phyloP scores from a whole-genome alignment of 2,329 filamentous ascomycete genomes.

The Penicillium sp. region DNA sequence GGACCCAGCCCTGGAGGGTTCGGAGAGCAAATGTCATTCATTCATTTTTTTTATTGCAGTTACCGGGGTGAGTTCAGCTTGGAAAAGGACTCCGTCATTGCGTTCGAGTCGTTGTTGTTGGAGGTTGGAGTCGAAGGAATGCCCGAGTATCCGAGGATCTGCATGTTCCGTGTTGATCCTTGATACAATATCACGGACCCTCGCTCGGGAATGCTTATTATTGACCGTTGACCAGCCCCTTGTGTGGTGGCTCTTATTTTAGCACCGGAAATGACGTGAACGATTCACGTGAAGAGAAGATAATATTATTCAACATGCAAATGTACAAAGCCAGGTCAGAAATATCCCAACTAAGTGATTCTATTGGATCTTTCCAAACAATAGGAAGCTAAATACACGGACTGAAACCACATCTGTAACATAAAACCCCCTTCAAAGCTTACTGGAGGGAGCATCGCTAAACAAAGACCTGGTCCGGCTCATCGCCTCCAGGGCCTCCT shows the following conservation, averaged over 20 bases:
- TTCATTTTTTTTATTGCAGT: not conserved
- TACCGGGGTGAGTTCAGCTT: not conserved
- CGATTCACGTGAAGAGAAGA: not conserved
- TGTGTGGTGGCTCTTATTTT: not conserved
- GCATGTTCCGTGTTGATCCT: not conserved
- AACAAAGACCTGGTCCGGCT: slow-evolving; percentile 58
- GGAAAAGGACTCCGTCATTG: not conserved
- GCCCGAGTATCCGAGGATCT: slow-evolving; percentile 1
- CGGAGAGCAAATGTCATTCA: not conserved
- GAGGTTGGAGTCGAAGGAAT: not conserved
- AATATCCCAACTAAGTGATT: not conserved
- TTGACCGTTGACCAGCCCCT: not conserved
- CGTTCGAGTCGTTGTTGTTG: not conserved
- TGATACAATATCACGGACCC: not conserved
- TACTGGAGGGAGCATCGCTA: slow-evolving; percentile 47
- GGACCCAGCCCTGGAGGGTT: too few relatives aligned
- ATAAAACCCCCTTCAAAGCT: slow-evolving; percentile 46
- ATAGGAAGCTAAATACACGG: not conserved
- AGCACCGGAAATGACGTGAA: not conserved
- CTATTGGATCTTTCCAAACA: slow-evolving; percentile 2
- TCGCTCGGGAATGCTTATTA: slow-evolving; percentile 1
- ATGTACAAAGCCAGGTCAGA: not conserved
- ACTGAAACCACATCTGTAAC: not conserved
- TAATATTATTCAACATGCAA: not conserved
- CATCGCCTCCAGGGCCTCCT: slow-evolving; percentile 67